Conservation (phyloP, 768 basidiomycete genomes). For the Tephrocybe sp. region DNA sequence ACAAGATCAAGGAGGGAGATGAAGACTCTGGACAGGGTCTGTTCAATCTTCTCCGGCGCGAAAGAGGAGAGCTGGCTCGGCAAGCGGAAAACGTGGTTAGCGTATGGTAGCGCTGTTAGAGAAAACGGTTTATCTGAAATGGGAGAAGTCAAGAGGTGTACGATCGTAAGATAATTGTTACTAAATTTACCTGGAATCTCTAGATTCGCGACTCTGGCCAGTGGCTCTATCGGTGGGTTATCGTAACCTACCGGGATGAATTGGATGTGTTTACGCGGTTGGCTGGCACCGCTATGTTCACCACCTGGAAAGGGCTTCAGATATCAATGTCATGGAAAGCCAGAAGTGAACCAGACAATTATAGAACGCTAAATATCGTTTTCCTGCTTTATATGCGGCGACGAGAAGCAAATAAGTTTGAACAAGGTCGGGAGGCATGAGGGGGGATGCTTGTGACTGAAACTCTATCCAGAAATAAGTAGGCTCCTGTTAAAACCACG, state of each 20-base stretch:
- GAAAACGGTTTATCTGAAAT: constrained; percentile 70
- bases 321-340: neutral
- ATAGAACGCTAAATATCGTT: constrained; percentile 79
- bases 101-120: constrained; percentile 67
- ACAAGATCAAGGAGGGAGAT: constrained; percentile 74
- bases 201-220: constrained; percentile 57
- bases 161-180: neutral
- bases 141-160: constrained; percentile 2
- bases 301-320: constrained; percentile 49
- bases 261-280: constrained; percentile 90
- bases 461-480: constrained; percentile 48
- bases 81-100: constrained; percentile 75
- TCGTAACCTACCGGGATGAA: constrained; percentile 66
- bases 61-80: constrained; percentile 39
- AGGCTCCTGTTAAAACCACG: neutral
- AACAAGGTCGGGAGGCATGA: constrained; percentile 76
- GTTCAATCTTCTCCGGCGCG: constrained; percentile 46
- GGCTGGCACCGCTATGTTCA: constrained; percentile 80
- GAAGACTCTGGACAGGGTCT: constrained; percentile 58
- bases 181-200: constrained; percentile 52
- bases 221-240: constrained; percentile 76
- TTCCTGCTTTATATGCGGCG: constrained; percentile 62
- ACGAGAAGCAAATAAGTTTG: constrained; percentile 73
- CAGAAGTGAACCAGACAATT: constrained; percentile 62
- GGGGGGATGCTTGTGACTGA: constrained; percentile 75